Evolutionary conservation across 345 rosid species (phyloP).

Genomic region (Syzygium grande): DNA sequence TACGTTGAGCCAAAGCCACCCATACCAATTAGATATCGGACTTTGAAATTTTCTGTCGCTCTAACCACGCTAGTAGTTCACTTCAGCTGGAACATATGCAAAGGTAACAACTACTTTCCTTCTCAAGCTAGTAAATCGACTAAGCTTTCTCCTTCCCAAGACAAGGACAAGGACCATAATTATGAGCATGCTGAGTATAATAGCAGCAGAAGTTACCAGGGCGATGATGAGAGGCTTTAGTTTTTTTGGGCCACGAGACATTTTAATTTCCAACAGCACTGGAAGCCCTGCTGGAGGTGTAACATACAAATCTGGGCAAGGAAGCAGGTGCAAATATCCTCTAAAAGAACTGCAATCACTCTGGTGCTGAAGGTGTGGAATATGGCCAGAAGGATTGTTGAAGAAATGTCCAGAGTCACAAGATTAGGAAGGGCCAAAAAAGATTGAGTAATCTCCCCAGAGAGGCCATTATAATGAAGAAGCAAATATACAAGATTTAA

Average conservation of each 20-base stretch:
- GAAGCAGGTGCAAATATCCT: slow-evolving; percentile 25
- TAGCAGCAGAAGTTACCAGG: slow-evolving; percentile 22
- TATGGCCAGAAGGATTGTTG: slow-evolving; percentile 48
- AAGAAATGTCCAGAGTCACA: slow-evolving; percentile 30
- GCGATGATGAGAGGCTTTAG: slow-evolving; percentile 19
- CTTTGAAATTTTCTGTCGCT: slow-evolving; percentile 49
- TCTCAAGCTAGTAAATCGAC: slow-evolving; percentile 13
- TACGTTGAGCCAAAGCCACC: slow-evolving; percentile 75
- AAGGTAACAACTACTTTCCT: slow-evolving; percentile 46
- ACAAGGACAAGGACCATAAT: slow-evolving; percentile 8
- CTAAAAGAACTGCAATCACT: slow-evolving; percentile 25
- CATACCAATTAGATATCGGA: slow-evolving; percentile 44
- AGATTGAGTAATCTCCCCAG: slow-evolving; percentile 43
- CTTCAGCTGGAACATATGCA: slow-evolving; percentile 40
- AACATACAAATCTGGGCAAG: slow-evolving; percentile 17
- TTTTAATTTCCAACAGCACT: slow-evolving; percentile 7
- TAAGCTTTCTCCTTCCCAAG: slow-evolving; percentile 18
- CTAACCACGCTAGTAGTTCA: slow-evolving; percentile 43
- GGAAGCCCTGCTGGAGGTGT: slow-evolving; percentile 7
- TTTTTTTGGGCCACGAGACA: slow-evolving; percentile 5
- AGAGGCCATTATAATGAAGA: slow-evolving; percentile 40
- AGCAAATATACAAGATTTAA: slow-evolving; percentile 27
- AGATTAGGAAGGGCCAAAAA: slow-evolving; percentile 36
- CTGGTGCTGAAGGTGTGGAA: slow-evolving; percentile 27
- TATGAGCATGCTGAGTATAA: slow-evolving; percentile 14